Evolutionary conservation across 2,329 filamentous ascomycete genomes (phyloP).

Genomic region (Venturia nashicola): DNA sequence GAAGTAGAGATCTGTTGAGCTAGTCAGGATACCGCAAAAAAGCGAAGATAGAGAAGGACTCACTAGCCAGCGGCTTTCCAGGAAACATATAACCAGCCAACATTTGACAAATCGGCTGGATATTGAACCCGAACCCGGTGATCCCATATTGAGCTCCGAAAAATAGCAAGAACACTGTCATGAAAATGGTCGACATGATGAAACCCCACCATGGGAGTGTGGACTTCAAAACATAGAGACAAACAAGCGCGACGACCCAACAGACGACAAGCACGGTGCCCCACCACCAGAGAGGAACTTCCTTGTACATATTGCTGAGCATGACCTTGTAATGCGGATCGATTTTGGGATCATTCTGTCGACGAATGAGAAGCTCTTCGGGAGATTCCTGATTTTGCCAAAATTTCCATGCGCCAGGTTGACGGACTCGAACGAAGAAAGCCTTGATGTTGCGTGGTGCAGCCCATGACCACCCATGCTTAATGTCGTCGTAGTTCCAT

Average conservation of each 20-base stretch:
- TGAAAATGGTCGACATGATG: constrained; percentile 15
- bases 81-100: constrained; percentile 15
- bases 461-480: constrained; percentile 21
- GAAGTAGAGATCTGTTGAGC: constrained; percentile 29
- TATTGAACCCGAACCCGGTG: constrained; percentile 15
- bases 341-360: constrained; percentile 15
- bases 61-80: constrained; percentile 24
- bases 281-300: constrained; percentile 22
- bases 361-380: constrained; percentile 14
- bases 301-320: constrained; percentile 18
- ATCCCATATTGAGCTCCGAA: constrained; percentile 17
- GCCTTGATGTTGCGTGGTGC: constrained; percentile 15
- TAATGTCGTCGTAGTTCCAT: constrained; percentile 23
- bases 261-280: constrained; percentile 14
- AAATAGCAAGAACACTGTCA: constrained; percentile 16
- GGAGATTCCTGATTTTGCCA: constrained; percentile 16
- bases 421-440: constrained; percentile 9
- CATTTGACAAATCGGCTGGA: constrained; percentile 13
- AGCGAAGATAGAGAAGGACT: background rate
- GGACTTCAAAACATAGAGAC: constrained; percentile 17
- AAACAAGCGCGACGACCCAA: constrained; percentile 16
- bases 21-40: background rate
- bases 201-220: constrained; percentile 23
- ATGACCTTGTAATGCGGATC: constrained; percentile 24
- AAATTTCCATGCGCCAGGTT: constrained; percentile 15